Conservation (phyloP, 257 asterid species). For the Solanum lycopersicoides region DNA sequence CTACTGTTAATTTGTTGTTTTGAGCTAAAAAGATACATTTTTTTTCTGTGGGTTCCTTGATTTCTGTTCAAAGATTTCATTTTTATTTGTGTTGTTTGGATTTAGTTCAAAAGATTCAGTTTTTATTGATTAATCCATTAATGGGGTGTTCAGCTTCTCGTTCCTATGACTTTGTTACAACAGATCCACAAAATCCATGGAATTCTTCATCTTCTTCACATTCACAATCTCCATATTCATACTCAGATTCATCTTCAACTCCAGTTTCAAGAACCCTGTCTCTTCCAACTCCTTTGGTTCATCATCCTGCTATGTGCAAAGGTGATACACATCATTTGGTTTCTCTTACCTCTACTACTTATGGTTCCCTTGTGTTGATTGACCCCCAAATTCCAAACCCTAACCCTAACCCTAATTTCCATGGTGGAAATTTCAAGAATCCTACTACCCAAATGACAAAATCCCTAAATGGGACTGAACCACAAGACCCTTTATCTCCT, state of each 20-base stretch:
- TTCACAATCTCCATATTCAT: constrained; percentile 2
- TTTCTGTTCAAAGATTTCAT: background rate
- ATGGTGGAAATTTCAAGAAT: background rate
- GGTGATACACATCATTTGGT: constrained; percentile 71
- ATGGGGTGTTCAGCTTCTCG: constrained; percentile 41
- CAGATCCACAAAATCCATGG: constrained; percentile 3
- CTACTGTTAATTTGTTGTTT: background rate
- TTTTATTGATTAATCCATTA: background rate
- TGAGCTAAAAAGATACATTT: background rate
- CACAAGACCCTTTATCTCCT: constrained; percentile 60
- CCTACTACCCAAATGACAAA: constrained; percentile 6
- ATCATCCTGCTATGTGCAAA: constrained; percentile 30
- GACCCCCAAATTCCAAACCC: constrained; percentile 12
- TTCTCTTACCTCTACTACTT: constrained; percentile 75
- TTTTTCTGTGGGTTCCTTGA: background rate
- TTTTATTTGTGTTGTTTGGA: background rate
- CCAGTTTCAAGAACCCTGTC: constrained; percentile 31
- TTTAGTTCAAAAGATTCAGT: background rate
- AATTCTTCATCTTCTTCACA: constrained; percentile 13
- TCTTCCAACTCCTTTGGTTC: constrained; percentile 22
- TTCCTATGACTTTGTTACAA: background rate
- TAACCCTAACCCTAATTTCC: background rate
- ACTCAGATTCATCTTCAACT: constrained; percentile 17
- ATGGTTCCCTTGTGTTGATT: constrained; percentile 64
- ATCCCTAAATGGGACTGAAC: constrained; percentile 3